Evolutionary conservation across 768 basidiomycete species (phyloP), one percentile per base, ranked within the genome.

Genomic region (Calocybe indica): DNA sequence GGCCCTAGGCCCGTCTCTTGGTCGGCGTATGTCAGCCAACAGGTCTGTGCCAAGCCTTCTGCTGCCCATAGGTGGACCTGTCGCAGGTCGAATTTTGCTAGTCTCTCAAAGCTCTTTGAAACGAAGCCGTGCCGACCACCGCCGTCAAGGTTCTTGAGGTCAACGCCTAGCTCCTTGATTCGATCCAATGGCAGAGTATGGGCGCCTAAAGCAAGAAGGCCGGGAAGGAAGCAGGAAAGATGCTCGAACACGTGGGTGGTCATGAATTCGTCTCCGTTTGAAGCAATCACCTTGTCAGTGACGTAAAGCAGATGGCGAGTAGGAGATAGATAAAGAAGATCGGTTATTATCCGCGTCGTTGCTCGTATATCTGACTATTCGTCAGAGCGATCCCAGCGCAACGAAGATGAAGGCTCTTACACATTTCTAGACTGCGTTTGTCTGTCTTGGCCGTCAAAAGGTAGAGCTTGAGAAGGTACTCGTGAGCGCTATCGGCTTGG

Each of bases 1-100:
- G 87, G 82, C 10, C 79, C 83, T 30, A 90, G 62, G 2, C 88
- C 86, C 3, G 76, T 72, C 5, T 79, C 74, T 58, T 83, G 78
- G 57, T 89, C 87, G 1, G 81, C 83, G 56, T 88, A 89, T 42
- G 78, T 74, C 28, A 81, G 56, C 66, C 78, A 88, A 58, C 87
- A 89, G 10, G 74, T 83, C 58, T 85, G 75, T 31, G 83, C 82
- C 22, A 90, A 69, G 12, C 86, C 86, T 58, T 87, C 75, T 1
- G 87, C 88, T 3, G 82, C 87, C 81, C 84, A 88, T 45, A 79
- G 65, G 58, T 88, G 85, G 29, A 84, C 58, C n/a, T 83, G 72
- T 40, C 71, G 71, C n/a, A 85, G 70, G 51, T 79, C 70, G 53
- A 78, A 77, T 7, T 58, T 61, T 10, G 66, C 58, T 7, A 83